Evolutionary conservation across 2,329 filamentous ascomycete genomes (phyloP).

Genomic region (Cytospora chrysosperma): DNA sequence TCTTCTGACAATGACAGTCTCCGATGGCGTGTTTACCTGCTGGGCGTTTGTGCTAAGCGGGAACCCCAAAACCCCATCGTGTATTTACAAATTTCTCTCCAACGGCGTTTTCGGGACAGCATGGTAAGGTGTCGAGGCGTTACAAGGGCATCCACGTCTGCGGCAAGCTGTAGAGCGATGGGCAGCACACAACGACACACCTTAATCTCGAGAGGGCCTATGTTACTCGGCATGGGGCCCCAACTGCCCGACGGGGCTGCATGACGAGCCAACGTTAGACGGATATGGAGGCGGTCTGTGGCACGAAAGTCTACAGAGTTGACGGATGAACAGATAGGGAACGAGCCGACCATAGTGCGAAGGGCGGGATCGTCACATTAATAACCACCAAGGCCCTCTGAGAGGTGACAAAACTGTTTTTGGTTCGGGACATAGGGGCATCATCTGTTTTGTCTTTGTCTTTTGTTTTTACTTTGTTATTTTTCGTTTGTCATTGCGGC

Average conservation of each 20-base stretch:
- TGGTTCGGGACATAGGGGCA: slow-evolving; percentile 19
- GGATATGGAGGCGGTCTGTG: background rate
- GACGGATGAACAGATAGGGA: slow-evolving; percentile 9
- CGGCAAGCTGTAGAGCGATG: background rate
- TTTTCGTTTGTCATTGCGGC: slow-evolving; percentile 20
- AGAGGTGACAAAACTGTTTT: slow-evolving; percentile 29
- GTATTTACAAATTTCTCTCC: slow-evolving; percentile 50
- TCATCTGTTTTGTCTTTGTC: slow-evolving; percentile 36
- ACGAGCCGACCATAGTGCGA: slow-evolving; percentile 10
- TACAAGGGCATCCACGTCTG: slow-evolving; percentile 23
- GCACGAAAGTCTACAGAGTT: background rate
- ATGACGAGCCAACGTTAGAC: slow-evolving; percentile 8
- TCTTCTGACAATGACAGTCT: slow-evolving; percentile 71
- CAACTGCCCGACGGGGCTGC: background rate
- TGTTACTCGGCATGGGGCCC: background rate
- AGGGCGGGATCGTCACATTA: slow-evolving; percentile 25
- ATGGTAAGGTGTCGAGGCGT: slow-evolving; percentile 32
- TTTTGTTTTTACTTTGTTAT: slow-evolving; percentile 31
- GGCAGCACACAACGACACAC: slow-evolving; percentile 13
- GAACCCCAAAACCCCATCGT: slow-evolving; percentile 38
- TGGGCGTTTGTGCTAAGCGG: slow-evolving; percentile 6
- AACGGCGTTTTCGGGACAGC: slow-evolving; percentile 32
- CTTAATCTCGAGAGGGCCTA: slow-evolving; percentile 21
- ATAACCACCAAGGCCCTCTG: slow-evolving; percentile 23
- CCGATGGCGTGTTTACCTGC: slow-evolving; percentile 21